Evolutionary conservation across 2,329 filamentous ascomycete species (phyloP), one percentile per base, ranked within the genome.

Genomic region (Xylogone sp.): DNA sequence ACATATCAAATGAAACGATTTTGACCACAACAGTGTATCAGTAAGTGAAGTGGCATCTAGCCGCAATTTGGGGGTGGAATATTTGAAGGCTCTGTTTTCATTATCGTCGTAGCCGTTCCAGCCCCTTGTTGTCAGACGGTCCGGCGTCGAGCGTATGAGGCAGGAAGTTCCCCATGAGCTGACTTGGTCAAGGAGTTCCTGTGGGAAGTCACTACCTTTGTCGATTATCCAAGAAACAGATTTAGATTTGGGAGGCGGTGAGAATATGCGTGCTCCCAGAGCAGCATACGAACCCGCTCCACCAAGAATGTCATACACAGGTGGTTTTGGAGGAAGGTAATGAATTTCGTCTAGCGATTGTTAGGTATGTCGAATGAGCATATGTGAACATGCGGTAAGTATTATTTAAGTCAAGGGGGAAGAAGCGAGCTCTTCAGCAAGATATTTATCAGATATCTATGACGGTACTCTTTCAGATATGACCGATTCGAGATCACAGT

Each of bases 161-260:
- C 82, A 88, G 5, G 82, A 81, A 1, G 92, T 96, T 16, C 83
- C 71, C 92, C 94, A 97, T 43, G 81, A 77, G 13, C 78, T 71
- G 58, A 99, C 84, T 43, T 81, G 75, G 2, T 76, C 65, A 45
- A 79, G 78, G 48, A 96, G 75, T 12, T 79, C 71, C 0, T 73
- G 57, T 0, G 93, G 92, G 59, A 97, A 97, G 69, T 97, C 94
- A 16, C 82, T 86, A 24, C 94, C 94, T 62, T 84, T 82, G 69
- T 99, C 93, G 43, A 97, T 83, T 56, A 97, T 86, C 92, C 92
- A 97, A 56, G 90, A 90, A 5, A 97, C 83, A 2, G 80, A 77
- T 34, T 74, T 76, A 20, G 90, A 88, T 7, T 69, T 64, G 20
- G 77, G 74, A 27, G 77, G 72, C 2, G 90, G 88, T 3, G 90